These are phyloP conservation scores for Cyberlindnera misumaiensis DNA, from an alignment of 805 yeast species.

Conservation along the genomic window DNA sequence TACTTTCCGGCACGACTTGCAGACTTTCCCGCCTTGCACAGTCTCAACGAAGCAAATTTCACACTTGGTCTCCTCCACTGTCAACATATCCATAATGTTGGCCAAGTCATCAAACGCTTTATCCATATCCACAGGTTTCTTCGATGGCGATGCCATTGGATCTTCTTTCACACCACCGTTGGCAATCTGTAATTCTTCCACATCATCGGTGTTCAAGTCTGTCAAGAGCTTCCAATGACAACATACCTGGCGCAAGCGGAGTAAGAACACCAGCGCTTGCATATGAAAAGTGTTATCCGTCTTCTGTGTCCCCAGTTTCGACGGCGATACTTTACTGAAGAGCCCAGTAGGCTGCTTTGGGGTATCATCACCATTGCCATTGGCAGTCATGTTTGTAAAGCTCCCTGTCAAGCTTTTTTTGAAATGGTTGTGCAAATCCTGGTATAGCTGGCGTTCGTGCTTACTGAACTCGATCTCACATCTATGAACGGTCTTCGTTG, in stretches of 20 bases:
- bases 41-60: constrained; percentile 16
- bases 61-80: constrained; percentile 21
- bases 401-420: constrained; percentile 4
- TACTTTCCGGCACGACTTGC: constrained; percentile 11
- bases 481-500: constrained; percentile 15
- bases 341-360: constrained; percentile 8
- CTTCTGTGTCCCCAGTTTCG: constrained; percentile 8
- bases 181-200: constrained; percentile 8
- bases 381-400: constrained; percentile 1
- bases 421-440: constrained; percentile 16
- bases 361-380: background rate
- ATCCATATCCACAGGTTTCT: constrained; percentile 9
- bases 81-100: constrained; percentile 16
- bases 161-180: background rate
- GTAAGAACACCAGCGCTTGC: constrained; percentile 23
- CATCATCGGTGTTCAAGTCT: constrained; percentile 9
- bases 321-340: constrained; percentile 5
- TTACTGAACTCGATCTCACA: constrained; percentile 19
- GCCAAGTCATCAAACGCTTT: constrained; percentile 18
- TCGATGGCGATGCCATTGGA: constrained; percentile 5
- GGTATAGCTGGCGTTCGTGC: constrained; percentile 24
- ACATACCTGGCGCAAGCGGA: constrained; percentile 32
- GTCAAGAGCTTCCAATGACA: constrained; percentile 27
- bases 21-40: constrained; percentile 7
- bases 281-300: constrained; percentile 16